Base-by-base conservation (phyloP, 2,329 filamentous ascomycete genomes). In the Rhynchosporium graminicola region DNA sequence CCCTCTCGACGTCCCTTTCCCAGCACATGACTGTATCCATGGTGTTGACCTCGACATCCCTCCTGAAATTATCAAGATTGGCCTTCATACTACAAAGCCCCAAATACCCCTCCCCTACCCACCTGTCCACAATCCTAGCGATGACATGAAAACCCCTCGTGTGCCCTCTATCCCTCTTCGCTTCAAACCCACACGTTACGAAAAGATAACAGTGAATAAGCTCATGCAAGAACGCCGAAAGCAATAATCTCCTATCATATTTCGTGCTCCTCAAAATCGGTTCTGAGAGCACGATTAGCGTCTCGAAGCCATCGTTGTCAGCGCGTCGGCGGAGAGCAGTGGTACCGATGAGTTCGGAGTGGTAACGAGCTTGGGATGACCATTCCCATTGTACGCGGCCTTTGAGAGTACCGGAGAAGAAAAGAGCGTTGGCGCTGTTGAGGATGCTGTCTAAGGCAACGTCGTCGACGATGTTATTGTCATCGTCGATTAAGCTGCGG, bases 201-300 rank as follows among this genome's bases (percentile, higher is more conserved):
- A 88, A 88, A 15, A 88, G 76, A 70, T 87, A 88, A 73, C 85
- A 85, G 74, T 88, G 86, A 54, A 88, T 85, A 68, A 88, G 80
- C 74, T 89, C 86, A 70, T 88, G 86, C 52, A 89, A 70, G 65
- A 89, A 87, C 0, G 86, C 86, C 6, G 83, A 84, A 55, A 88
- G 86, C 60, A 88, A 78, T 15, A 88, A 77, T 6, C 84, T 78
- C 4, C 85, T 76, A 71, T 85, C 86, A 72, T 85, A 88, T 55
- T 55, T 52, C 1, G 64, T 52, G 77, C 78, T 13, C 45, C 76
- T 77, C n/a, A 88, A 78, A 13, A 88, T 85, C 0, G 83, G 81
- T 1, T 79, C 78, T 3, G 85, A 87, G 12, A 88, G 76, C 4
- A 86, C 80, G 56, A 89, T 86, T 31, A 87, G 76, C 1, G 85